Percentiles rank a stretch among this genome's conserved stretches.
phyloP scores from a whole-genome alignment of 2,329 filamentous ascomycete genomes.

The Fusarium xylarioides region DNA sequence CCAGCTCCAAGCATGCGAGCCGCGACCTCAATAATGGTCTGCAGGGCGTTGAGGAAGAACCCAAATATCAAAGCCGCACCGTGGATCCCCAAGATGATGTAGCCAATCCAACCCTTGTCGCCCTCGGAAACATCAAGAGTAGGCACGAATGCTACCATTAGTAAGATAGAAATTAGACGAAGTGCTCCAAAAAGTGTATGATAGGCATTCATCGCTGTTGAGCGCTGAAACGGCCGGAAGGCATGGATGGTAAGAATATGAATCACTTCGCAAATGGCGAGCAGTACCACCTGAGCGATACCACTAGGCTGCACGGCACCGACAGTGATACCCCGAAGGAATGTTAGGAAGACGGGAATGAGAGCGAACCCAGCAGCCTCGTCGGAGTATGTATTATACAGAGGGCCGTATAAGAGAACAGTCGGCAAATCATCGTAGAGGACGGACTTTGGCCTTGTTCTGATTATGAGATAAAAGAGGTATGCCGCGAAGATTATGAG shows the following conservation, averaged over 20 bases:
- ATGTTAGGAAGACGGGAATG: constrained; percentile 84
- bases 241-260: constrained; percentile 86
- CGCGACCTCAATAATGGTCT: constrained; percentile 88
- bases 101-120: constrained; percentile 93
- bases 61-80: constrained; percentile 86
- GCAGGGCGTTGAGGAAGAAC: constrained; percentile 90
- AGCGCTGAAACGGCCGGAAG: constrained; percentile 87
- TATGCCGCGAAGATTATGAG: constrained; percentile 79
- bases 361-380: constrained; percentile 90
- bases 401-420: constrained; percentile 86
- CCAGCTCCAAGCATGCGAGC: constrained; percentile 86
- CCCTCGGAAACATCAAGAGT: constrained; percentile 81
- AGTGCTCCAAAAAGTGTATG: constrained; percentile 85
- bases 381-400: constrained; percentile 98
- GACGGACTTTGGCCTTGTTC: constrained; percentile 82
- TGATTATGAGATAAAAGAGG: constrained; percentile 82
- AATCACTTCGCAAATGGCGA: constrained; percentile 94
- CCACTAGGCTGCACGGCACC: constrained; percentile 93
- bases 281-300: constrained; percentile 88
- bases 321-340: constrained; percentile 87
- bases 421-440: constrained; percentile 94
- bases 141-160: constrained; percentile 86
- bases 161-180: constrained; percentile 77
- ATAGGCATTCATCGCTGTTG: constrained; percentile 97
- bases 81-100: constrained; percentile 87